These are phyloP conservation scores for Trichoderma lentiforme DNA, from an alignment of 2,329 filamentous ascomycete species.

Conservation along the genomic window DNA sequence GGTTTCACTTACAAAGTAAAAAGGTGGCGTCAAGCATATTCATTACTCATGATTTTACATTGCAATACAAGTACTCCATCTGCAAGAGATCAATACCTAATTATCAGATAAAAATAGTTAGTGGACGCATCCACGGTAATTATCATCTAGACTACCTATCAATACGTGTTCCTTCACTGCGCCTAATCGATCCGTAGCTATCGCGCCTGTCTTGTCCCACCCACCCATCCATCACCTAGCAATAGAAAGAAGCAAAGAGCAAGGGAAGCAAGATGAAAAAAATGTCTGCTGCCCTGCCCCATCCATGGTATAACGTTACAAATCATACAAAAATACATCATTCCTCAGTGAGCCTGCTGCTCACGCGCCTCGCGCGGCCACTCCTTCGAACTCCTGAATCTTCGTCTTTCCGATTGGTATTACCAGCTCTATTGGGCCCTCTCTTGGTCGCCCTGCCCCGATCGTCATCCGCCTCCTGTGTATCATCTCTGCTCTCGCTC, in stretches of 20 bases:
- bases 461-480: conserved; percentile 26
- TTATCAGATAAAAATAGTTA: background rate
- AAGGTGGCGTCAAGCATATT: background rate
- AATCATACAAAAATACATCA: background rate
- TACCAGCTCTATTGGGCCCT: conserved; percentile 8
- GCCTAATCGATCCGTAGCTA: background rate
- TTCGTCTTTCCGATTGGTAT: background rate
- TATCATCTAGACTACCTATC: background rate
- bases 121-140: background rate
- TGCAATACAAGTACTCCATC: background rate
- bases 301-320: background rate
- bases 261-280: background rate
- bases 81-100: background rate
- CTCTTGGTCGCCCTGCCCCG: conserved; percentile 27
- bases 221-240: background rate
- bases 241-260: background rate
- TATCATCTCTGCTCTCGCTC: conserved; percentile 23
- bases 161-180: background rate
- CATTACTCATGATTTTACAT: background rate
- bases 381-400: conserved; percentile 31
- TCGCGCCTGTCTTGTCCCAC: background rate
- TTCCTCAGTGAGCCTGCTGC: conserved; percentile 29
- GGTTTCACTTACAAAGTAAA: background rate
- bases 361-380: conserved; percentile 34
- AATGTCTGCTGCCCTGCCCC: background rate